Evolutionary conservation across 495 filamentous ascomycete species (phyloP), one percentile per base, ranked within the genome.

Genomic region (Talaromyces borbonicus): DNA sequence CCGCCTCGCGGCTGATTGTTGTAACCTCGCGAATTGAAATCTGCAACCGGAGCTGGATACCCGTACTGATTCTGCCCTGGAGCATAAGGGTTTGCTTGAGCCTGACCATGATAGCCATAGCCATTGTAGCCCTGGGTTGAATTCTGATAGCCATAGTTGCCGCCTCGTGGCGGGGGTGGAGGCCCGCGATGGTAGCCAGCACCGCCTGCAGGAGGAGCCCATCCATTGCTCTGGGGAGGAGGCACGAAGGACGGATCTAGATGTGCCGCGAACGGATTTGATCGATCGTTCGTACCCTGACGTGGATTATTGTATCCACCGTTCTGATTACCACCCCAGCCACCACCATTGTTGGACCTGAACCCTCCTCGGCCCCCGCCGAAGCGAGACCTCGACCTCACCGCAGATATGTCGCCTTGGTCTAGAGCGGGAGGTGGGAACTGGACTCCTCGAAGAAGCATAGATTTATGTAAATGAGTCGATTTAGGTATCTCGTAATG

Each of bases 371-470:
- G 78, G 12, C 65, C 71, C 7, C 79, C 72, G 3, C 87, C 87
- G 25, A 71, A 67, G 16, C 69, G 61, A 2, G 78, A 73, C 43
- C 79, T 80, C 26, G 67, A 70, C 54, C 77, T 79, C 8, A 84
- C 73, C 2, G 73, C 71, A 42, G 83, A 77, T 26, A 89, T 80
- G 55, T 99, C 93, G 38, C 62, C 71, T 15, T 75, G 68, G 52
- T 83, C 79, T 2, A 99, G 72, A 3, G 79, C 83, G 7, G 85
- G 79, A 1, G 71, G 63, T 0, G 79, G 67, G 41, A 89, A 74
- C 52, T 83, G 79, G 33, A 90, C 79, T 6, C 92, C 93, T 3
- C 85, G 80, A 42, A 99, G 73, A 19, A 99, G 74, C 85, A 93
- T 92, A 6, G 90, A 95, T 55, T 95, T 96, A 66, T 99, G 92